Evolutionary conservation across 257 asterid species (phyloP), one percentile per base, ranked within the genome.

Genomic region (Solanum virginianum): DNA sequence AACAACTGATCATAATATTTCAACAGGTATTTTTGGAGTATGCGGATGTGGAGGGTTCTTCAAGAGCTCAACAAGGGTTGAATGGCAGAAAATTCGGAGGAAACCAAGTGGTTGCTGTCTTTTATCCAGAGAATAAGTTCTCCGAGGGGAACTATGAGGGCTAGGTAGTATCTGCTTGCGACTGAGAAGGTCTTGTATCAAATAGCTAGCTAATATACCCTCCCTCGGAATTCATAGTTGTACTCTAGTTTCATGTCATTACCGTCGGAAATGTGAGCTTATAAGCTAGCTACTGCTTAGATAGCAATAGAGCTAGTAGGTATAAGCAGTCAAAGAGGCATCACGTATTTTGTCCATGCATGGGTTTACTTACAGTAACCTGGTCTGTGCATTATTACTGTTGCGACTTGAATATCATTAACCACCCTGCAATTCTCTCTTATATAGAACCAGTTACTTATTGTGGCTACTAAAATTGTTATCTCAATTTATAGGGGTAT

Each of bases 81-180:
- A 90, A 94, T 56, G 99, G 99, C 70, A 93, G 99, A 85, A 95
- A 92, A 90, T 97, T 97, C 32, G 99, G 98, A 12, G 98, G 95
- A 71, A 97, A 92, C 82, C 92, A 89, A 90, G 99, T 97, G 18
- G 91, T 91, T 80, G 99, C 98, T 1, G 93, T 93, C 55, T 97
- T 92, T 90, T 95, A 94, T 86, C 90, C 98, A 0, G 99, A 97
- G 90, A 86, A 92, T 83, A 95, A 90, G 92, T 97, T 95, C 71
- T 88, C 92, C 0, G 90, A 94, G 85, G 98, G 94, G 54, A 97
- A 94, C 85, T 95, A 95, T 80, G 88, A 91, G 80, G 98, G 95
- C 81, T 96, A 87, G 32, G 32, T 26, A 14, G 74, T 41, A 39
- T 70, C 85, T 41, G 2, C 43, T 24, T 62, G 8, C 17, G 68